These are phyloP conservation scores for Sugiyamaella castrensis DNA, from an alignment of 1,139 yeast genomes.

Conservation along the genomic window DNA sequence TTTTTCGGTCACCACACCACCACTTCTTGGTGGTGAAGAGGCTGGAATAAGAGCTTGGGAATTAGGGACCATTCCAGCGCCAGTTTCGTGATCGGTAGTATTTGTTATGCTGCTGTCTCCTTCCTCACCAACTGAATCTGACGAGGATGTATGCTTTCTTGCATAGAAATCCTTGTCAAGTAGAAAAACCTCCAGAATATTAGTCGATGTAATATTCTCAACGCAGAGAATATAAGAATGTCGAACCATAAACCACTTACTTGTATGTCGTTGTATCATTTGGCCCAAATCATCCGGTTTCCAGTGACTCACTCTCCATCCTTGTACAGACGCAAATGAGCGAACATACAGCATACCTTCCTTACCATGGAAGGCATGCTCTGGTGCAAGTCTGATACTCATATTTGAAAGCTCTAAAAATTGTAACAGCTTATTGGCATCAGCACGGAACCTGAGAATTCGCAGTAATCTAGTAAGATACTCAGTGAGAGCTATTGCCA, in stretches of 20 bases:
- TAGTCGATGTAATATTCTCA: conserved; percentile 78
- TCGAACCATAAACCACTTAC: conserved; percentile 87
- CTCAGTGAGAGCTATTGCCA: conserved; percentile 25
- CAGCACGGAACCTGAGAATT: conserved; percentile 67
- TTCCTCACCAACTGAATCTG: conserved; percentile 15
- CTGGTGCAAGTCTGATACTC: conserved; percentile 78
- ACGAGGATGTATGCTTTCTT: conserved; percentile 23
- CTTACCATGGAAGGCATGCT: conserved; percentile 77
- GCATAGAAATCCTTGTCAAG: conserved; percentile 71
- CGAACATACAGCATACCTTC: conserved; percentile 82
- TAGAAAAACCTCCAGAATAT: conserved; percentile 85
- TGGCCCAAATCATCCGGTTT: conserved; percentile 62
- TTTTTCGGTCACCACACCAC: conserved; percentile 10
- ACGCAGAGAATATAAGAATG: conserved; percentile 84
- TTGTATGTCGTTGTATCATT: conserved; percentile 85
- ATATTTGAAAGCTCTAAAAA: conserved; percentile 89
- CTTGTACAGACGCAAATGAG: conserved; percentile 81
- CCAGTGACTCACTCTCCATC: conserved; percentile 95
- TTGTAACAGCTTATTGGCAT: conserved; percentile 75
- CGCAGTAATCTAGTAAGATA: conserved; percentile 63
- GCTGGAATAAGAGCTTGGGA: no score
- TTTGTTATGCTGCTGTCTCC: neutral
- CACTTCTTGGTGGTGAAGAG: neutral
- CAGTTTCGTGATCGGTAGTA: neutral
- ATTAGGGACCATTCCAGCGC: no score